phyloP scores from a whole-genome alignment of 2,329 filamentous ascomycete species.

The Rhinocladiella mackenziei region DNA sequence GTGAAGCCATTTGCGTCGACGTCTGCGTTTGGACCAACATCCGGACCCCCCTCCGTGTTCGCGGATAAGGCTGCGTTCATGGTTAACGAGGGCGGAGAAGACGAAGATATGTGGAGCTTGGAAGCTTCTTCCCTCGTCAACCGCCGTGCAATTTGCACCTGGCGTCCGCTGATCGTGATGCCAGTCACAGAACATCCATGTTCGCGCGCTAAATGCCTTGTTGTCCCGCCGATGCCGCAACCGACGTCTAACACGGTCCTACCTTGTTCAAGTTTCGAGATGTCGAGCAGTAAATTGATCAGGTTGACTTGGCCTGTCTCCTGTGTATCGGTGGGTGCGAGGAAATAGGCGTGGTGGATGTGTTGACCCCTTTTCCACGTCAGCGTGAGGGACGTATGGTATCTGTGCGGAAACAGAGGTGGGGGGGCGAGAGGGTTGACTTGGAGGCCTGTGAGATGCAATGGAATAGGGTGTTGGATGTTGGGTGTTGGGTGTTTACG shows the following conservation, averaged over 20 bases:
- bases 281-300: slow-evolving; percentile 53
- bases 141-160: slow-evolving; percentile 56
- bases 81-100: too few relatives aligned
- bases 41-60: too few relatives aligned
- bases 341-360: slow-evolving; percentile 62
- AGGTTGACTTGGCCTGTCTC: slow-evolving; percentile 57
- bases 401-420: neutral
- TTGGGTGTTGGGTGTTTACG: too few relatives aligned
- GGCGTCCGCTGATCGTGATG: slow-evolving; percentile 57
- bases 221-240: slow-evolving; percentile 59
- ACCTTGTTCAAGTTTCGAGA: slow-evolving; percentile 39
- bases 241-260: slow-evolving; percentile 55
- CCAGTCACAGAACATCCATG: slow-evolving; percentile 54
- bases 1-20: slow-evolving; percentile 37
- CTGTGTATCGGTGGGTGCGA: slow-evolving; percentile 49
- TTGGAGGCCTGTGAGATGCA: too few relatives aligned
- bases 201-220: slow-evolving; percentile 52
- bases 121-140: slow-evolving; percentile 40
- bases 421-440: neutral
- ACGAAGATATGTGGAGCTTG: neutral
- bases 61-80: too few relatives aligned
- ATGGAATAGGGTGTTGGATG: too few relatives aligned
- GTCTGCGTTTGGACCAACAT: neutral
- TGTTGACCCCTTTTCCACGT: slow-evolving; percentile 53
- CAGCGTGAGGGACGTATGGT: slow-evolving; percentile 4